Percentiles rank a stretch among this genome's conserved stretches.
Evolutionary conservation across 2,329 filamentous ascomycete species (phyloP).

Genomic region (Uncinocarpus reesii): DNA sequence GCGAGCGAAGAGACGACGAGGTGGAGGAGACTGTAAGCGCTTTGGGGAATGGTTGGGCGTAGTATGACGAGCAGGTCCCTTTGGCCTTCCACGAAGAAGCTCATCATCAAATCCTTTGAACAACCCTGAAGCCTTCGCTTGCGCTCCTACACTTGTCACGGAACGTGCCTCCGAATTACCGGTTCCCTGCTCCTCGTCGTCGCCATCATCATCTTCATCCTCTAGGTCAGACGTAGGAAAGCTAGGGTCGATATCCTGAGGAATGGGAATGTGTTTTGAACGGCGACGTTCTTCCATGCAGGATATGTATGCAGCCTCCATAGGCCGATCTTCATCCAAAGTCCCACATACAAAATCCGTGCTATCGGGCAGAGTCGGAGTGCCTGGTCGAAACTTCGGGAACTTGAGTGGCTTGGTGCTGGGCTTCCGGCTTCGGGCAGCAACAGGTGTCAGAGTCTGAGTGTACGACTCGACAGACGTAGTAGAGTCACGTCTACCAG

Average conservation of each 20-base stretch:
- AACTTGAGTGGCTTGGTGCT: constrained; percentile 34
- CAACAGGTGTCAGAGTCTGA: constrained; percentile 19
- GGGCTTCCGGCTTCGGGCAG: constrained; percentile 22
- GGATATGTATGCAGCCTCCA: constrained; percentile 89
- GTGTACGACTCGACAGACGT: constrained; percentile 45
- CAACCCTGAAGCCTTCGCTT: neutral
- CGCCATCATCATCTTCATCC: constrained; percentile 63
- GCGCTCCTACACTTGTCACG: neutral
- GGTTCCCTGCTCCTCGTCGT: no score
- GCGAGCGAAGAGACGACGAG: constrained; percentile 52
- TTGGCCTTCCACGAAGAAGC: constrained; percentile 36
- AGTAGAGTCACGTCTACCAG: constrained; percentile 41
- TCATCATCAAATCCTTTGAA: constrained; percentile 44
- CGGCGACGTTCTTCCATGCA: constrained; percentile 71
- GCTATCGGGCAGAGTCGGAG: constrained; percentile 84
- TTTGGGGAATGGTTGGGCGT: constrained; percentile 51
- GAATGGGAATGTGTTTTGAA: constrained; percentile 68
- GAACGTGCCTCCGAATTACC: constrained; percentile 35
- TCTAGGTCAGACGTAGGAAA: constrained; percentile 93
- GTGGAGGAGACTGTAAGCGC: constrained; percentile 43
- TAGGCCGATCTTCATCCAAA: constrained; percentile 81
- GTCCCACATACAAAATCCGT: constrained; percentile 99
- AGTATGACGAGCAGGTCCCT: constrained; percentile 28
- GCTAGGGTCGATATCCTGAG: constrained; percentile 96
- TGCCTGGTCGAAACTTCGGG: constrained; percentile 53